Evolutionary conservation across 164 flowering plant genomes (phyloP), one percentile per base, ranked within the genome.

Genomic region (Warburgia ugandensis): DNA sequence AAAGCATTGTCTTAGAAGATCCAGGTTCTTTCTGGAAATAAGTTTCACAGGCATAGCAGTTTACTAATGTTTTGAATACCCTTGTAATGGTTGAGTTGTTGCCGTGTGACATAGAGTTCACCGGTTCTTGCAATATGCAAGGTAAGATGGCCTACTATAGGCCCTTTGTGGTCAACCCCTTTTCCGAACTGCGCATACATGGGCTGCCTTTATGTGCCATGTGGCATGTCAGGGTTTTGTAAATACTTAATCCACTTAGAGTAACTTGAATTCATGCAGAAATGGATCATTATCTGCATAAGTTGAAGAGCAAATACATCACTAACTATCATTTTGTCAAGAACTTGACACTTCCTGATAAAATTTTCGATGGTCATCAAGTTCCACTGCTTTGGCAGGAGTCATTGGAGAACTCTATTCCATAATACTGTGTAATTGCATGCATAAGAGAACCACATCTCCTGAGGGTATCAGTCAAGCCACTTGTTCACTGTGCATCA

Each of bases 241-340:
- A 13, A 8, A 37, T 13, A 5, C 11, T 27, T 45, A 16, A 16
- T 14, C 6, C 8, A 16, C 42, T 2, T 14, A 9, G 45, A 42
- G 37, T 12, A 21, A 32, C 51, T 14, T 7, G 31, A 8, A 27
- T 42, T 27, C 28, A 17, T 48, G 17, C 21, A 26, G 7, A 4
- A 5, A 26, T 16, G 51, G 45, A 39, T 7, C 6, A 25, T 19
- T 83, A 92, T 97, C 99, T 92, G 99, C 95, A 92, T 82, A 20
- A 92, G 81, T 67, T 92, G 97, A 53, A 72, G 33, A 29, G 84
- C 92, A 81, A 86, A 89, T 16, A 86, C 89, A 71, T 92, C 99
- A 58, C 86, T 75, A 50, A 84, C 80, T 1, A 97, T 92, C 79
- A 86, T 66, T 71, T 80, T 92, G 39, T 86, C 99, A 63, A 84